Base-by-base conservation (phyloP, 2,329 filamentous ascomycete species). In the Epichloe gansuensis region DNA sequence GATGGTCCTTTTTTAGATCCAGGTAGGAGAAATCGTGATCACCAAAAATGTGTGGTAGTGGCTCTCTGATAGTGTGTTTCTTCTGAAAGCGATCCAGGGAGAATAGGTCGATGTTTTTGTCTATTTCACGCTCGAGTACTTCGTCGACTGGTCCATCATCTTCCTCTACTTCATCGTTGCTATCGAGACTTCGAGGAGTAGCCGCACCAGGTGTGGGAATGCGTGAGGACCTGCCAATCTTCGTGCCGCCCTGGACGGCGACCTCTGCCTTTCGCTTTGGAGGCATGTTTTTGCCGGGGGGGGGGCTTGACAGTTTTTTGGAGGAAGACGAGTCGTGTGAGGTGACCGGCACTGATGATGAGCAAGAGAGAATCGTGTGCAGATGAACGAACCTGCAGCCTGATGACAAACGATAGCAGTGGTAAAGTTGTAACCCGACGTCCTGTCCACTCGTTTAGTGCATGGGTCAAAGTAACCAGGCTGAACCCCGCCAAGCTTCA, bases 1-100 rank as follows among this genome's bases (percentile, higher is more conserved):
- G 81, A 71, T 95, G 89, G 66, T 97, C 91, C 3, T 85, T 81
- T 69, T 96, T 97, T 58, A 96, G 74, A 39, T 80, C 74, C 39
- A 95, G 76, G 58, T 85, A 85, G 47, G 87, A 90, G 66, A 93
- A 93, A 68, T 98, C 89, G 66, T 71, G 61, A 61, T 72, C 61
- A 61, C 70, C 62, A 66, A 75, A 70, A 61, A 76, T 68, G 63
- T 72, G 63, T 55, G 71, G 66, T 53, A 76, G 63, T 59, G 74
- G 66, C 58, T 74, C 72, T 60, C 63, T 69, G 58, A 64, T 64
- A 51, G 62, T 60, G 53, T 70, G 67, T 58, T 67, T 71, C 59
- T 72, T 71, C 58, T 77, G 74, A 58, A 78, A 76, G 48, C 70
- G 68, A 42, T 71, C 71, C 53, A 77, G 67, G 8, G 78, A 77